phyloP scores from a whole-genome alignment of 139 green algal genomes.

The Bryopsis sp. region DNA sequence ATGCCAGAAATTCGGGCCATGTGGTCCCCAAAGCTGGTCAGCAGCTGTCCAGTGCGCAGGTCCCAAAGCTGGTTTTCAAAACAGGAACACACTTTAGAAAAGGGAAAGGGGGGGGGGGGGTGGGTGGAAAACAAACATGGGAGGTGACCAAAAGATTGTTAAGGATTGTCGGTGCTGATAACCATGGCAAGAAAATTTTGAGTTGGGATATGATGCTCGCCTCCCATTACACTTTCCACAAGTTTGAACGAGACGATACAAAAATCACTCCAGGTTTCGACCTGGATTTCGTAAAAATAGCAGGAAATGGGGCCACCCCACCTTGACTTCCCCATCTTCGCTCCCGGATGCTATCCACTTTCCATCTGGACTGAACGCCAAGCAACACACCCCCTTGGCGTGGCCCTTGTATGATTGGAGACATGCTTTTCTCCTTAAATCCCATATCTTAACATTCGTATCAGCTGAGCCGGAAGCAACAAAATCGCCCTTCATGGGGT shows the following conservation, averaged over 20 bases:
- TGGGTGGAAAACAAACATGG: too few species aligned
- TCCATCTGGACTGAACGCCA: constrained; percentile 67
- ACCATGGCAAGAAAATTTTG: too few species aligned
- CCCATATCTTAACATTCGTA: constrained; percentile 63
- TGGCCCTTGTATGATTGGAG: constrained; percentile 71
- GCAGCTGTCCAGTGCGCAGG: constrained; percentile 46
- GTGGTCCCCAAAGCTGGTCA: constrained; percentile 52
- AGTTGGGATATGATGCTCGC: too few species aligned
- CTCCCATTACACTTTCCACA: too few species aligned
- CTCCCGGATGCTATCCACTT: constrained; percentile 63
- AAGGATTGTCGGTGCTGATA: too few species aligned
- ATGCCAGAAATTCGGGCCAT: constrained; percentile 49
- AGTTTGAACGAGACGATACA: too few species aligned
- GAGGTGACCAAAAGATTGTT: too few species aligned
- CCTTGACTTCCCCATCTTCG: constrained; percentile 65
- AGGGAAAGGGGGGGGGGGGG: too few species aligned
- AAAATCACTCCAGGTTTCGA: too few species aligned
- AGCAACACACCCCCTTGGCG: constrained; percentile 39
- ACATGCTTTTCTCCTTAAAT: constrained; percentile 52
- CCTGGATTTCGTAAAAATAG: too few species aligned
- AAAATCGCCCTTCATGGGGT: constrained; percentile 49
- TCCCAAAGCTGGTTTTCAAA: constrained; percentile 64
- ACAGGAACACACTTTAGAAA: neutral
- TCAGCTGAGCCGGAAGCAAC: constrained; percentile 59
- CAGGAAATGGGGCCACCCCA: constrained; percentile 16